These are phyloP conservation scores for Plasmodium fragile DNA, from an alignment of 169 alveolate genomes.

Conservation along the genomic window DNA sequence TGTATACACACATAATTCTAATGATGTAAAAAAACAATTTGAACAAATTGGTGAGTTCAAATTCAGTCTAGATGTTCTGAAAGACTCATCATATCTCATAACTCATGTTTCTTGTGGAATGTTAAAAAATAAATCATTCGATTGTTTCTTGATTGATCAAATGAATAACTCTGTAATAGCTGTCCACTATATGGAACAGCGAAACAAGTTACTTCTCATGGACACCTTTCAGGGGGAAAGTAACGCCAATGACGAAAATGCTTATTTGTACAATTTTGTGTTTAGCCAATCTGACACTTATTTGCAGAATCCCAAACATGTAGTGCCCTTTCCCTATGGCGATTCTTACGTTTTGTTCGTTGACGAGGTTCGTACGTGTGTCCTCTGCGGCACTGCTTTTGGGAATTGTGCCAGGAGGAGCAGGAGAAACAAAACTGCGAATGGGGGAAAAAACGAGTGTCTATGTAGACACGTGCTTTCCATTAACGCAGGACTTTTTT, in stretches of 20 bases:
- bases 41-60: neutral
- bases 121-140: constrained; percentile 40
- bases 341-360: constrained; percentile 49
- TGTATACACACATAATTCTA: constrained; percentile 16
- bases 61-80: constrained; percentile 37
- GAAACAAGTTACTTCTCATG: constrained; percentile 31
- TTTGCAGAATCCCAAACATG: constrained; percentile 32
- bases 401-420: neutral
- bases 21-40: constrained; percentile 20
- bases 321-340: constrained; percentile 25
- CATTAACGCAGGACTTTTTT: neutral
- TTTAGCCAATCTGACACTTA: constrained; percentile 38
- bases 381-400: neutral
- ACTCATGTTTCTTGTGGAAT: constrained; percentile 57
- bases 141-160: constrained; percentile 69
- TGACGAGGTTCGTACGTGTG: constrained; percentile 20
- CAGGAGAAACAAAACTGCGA: neutral
- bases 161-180: constrained; percentile 53
- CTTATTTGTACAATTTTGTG: constrained; percentile 8
- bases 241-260: constrained; percentile 15
- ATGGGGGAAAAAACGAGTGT: neutral
- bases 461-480: neutral
- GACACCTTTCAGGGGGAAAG: constrained; percentile 63
- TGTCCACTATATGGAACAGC: constrained; percentile 11
- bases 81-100: constrained; percentile 44